Percentiles rank a stretch among this genome's conserved stretches.
phyloP scores from a whole-genome alignment of 805 yeast genomes.

The Lachancea quebecensis region DNA sequence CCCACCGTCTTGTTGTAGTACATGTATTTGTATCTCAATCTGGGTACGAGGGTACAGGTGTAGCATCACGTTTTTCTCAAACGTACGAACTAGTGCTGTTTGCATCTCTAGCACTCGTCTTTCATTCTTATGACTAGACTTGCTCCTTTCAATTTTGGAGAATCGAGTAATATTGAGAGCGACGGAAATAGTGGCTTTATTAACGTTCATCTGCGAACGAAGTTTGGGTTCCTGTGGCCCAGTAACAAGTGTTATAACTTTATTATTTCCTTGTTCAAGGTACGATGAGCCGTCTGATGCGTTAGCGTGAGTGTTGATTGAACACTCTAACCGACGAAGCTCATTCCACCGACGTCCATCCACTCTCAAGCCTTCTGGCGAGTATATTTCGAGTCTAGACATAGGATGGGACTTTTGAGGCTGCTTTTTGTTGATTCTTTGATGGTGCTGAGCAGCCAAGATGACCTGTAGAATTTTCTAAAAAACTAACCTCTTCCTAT shows the following conservation, averaged over 20 bases:
- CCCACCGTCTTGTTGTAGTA: slow-evolving; percentile 88
- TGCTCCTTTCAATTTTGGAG: slow-evolving; percentile 68
- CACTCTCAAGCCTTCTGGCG: slow-evolving; percentile 88
- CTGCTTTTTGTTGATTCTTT: background rate
- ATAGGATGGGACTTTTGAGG: slow-evolving; percentile 23
- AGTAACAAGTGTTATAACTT: slow-evolving; percentile 72
- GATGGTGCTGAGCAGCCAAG: background rate
- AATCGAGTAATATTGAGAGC: slow-evolving; percentile 72
- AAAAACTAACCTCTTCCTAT: background rate
- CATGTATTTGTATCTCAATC: slow-evolving; percentile 68
- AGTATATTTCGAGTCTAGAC: slow-evolving; percentile 75
- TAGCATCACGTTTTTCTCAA: slow-evolving; percentile 65
- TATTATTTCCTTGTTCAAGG: slow-evolving; percentile 87
- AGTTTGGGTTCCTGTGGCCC: slow-evolving; percentile 84
- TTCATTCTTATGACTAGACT: slow-evolving; percentile 56
- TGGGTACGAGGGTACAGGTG: slow-evolving; percentile 77
- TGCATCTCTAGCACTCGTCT: slow-evolving; percentile 61
- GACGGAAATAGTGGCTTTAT: slow-evolving; percentile 54
- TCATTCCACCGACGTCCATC: slow-evolving; percentile 98
- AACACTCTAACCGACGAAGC: slow-evolving; percentile 71
- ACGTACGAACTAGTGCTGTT: slow-evolving; percentile 60
- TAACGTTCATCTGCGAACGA: slow-evolving; percentile 44
- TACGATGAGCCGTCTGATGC: slow-evolving; percentile 89
- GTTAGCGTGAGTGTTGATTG: slow-evolving; percentile 80
- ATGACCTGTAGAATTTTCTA: background rate